Base-by-base conservation (phyloP, 129 eudicot genomes). In the Kitagawia praeruptora region DNA sequence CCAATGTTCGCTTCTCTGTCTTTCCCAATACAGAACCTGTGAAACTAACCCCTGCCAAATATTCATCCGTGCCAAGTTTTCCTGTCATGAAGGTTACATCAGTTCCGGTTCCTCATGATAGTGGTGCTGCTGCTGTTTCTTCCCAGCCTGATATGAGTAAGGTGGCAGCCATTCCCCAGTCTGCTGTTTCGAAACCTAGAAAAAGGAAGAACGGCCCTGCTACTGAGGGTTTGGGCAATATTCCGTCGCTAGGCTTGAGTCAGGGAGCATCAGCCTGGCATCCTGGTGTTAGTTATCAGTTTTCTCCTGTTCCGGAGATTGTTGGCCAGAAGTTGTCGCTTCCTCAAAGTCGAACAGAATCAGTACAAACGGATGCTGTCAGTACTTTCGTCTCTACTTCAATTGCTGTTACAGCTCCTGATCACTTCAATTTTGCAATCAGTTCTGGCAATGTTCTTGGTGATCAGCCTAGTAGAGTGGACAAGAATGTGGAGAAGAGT, bases 171-270 rank as follows among this genome's bases (percentile, higher is more conserved):
- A 27, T 81, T 76, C 53, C 77, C 86, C 87, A 82, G 79, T 81
- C 89, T 81, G 83, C 76, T 77, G 93, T 84, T 77, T 70, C 88
- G 48, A 96, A 92, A 85, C 77, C 89, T 74, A 87, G 93, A 83
- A 96, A 92, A 87, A 89, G 98, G 78, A 96, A 92, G 81, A 90
- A 92, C 78, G 81, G 47, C 79, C 73, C 83, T 76, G 79, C 54
- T 69, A 75, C 79, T 85, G 88, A 82, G 80, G 88, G 76, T 73
- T 75, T 72, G 82, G 80, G 49, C 18, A 83, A 87, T 70, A 40
- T 21, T 44, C 25, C 92, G 37, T 77, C 70, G 74, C 72, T 80
- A 53, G 82, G 78, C 64, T 81, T 49, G 75, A 69, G 85, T 82
- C 80, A 66, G 82, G 64, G 58, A 39, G 77, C 73, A 39, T 42